Base-by-base conservation (phyloP, 805 yeast species). In the Candida verbasci region DNA sequence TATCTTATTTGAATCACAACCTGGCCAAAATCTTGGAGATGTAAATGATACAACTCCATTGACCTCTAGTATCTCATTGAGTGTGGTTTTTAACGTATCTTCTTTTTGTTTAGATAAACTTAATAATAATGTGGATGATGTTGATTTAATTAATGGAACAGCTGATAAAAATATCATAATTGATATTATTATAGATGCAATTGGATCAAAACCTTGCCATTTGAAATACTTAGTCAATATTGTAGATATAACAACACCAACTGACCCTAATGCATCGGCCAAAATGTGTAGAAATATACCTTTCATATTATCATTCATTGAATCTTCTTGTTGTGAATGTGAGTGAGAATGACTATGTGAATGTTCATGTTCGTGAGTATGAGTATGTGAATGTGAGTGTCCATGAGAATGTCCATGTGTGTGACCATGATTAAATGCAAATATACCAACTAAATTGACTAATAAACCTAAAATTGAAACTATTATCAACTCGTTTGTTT, bases 201-300 rank as follows among this genome's bases (percentile, higher is more conserved):
- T 60, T 1, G 99, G 97, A 53, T 93, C 99, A 53, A 91, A 82
- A 1, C 95, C 82, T 37, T 79, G 74, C 78, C 85, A 75, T 12
- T 46, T 42, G 56, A 84, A 81, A 23, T 78, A 50, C 40, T 80
- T 77, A 7, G 91, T 84, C 26, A 93, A 61, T 4, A 87, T 37
- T 0, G 98, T 91, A 0, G 97, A 88, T 1, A 87, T 58, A n/a
- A 93, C 89, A 12, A 94, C 99, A 6, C 97, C 97, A 0, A 89
- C 95, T 0, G 97, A 91, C 0, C 99, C 99, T 27, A 93, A 65
- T 0, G 97, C 89, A 51, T 93, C 99, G 0, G 99, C 99, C 30
- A 93, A 55, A 21, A 93, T 85, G 49, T 93, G 99, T 30, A 93
- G 65, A 51, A 93, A 93, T 4, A 93, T 86, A 10, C 99, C 99